These are phyloP conservation scores for Tephrocybe sp. DNA, from an alignment of 768 basidiomycete species.

Conservation along the genomic window DNA sequence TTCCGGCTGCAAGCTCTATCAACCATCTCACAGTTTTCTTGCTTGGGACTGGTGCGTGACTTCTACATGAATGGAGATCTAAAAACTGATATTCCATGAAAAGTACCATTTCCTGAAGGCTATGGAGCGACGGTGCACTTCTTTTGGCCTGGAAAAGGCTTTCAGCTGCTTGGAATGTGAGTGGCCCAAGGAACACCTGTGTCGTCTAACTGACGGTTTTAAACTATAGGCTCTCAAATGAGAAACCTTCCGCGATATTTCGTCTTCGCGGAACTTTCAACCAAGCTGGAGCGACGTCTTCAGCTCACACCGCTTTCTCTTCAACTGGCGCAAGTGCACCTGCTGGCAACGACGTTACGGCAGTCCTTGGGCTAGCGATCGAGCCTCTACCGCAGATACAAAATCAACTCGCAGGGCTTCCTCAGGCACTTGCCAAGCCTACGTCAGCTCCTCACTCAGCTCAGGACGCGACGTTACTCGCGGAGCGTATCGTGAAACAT, in stretches of 20 bases:
- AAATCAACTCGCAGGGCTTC: slow-evolving; percentile 52
- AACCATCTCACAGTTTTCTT: slow-evolving; percentile 89
- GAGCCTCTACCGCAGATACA: slow-evolving; percentile 70
- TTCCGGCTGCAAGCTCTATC: slow-evolving; percentile 67
- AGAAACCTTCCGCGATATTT: slow-evolving; percentile 89
- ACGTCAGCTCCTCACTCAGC: slow-evolving; percentile 22
- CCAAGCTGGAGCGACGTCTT: slow-evolving; percentile 29
- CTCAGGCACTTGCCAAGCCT: slow-evolving; percentile 27
- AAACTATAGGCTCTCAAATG: slow-evolving; percentile 75
- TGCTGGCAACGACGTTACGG: slow-evolving; percentile 54
- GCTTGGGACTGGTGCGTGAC: slow-evolving; percentile 66
- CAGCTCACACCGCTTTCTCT: slow-evolving; percentile 40
- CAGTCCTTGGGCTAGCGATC: slow-evolving; percentile 77
- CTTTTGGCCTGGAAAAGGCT: slow-evolving; percentile 84
- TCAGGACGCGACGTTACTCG: slow-evolving; percentile 54
- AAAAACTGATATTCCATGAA: too few relatives aligned
- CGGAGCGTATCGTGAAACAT: slow-evolving; percentile 72
- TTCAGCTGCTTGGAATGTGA: slow-evolving; percentile 83
- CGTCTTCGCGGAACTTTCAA: slow-evolving; percentile 70
- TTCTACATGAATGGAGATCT: neutral
- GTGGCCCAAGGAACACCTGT: slow-evolving; percentile 21
- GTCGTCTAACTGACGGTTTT: neutral
- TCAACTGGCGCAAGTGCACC: slow-evolving; percentile 20
- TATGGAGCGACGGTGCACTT: slow-evolving; percentile 86
- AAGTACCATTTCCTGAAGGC: slow-evolving; percentile 82